Base-by-base conservation (phyloP, 2,329 filamentous ascomycete species). In the Cladosporium halotolerans region DNA sequence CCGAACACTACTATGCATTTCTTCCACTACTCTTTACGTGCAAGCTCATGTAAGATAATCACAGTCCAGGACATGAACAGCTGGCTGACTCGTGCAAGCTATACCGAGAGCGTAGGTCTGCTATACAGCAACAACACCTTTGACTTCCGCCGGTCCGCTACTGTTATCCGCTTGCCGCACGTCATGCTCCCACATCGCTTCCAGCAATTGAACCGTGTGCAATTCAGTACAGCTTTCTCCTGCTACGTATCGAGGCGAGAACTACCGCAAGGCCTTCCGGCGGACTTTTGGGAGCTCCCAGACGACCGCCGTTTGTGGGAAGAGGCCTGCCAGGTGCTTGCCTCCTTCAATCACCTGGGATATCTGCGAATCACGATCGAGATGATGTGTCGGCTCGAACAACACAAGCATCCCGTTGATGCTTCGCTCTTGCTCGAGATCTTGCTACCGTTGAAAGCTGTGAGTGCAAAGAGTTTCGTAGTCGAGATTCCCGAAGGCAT, bases 111-210 rank as follows among this genome's bases (percentile, higher is more conserved):
- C 40, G 42, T 52, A 33, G 49, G 41, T 39, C 41, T 45, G 32
- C 32, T 52, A 33, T 52, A 52, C 40, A 34, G 39, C 39, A 38
- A 33, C 40, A 52, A 52, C 33, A 45, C 42, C 11, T 45, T 52
- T 41, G 42, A 45, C 41, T 45, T 52, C 40, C 49, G 49, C 40
- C 39, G 49, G 28, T 43, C 42, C 23, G 49, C 41, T 41, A 52
- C 39, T 36, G 49, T 52, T 40, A 45, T 52, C 32, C 39, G 49
- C 33, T 41, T 52, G 33, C 49, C 49, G 14, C 23, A 36, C 40
- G 41, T 52, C 39, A 52, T 52, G 49, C 42, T 45, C 33, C 49
- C 49, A 40, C 33, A 52, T 45, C 49, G 49, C 41, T 38, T 52
- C 39, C 49, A 52, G 41, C 49, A 52, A 36, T 23, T 52, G 40